Conservation (phyloP, 257 asterid species). For the Solanum medicagineum region DNA sequence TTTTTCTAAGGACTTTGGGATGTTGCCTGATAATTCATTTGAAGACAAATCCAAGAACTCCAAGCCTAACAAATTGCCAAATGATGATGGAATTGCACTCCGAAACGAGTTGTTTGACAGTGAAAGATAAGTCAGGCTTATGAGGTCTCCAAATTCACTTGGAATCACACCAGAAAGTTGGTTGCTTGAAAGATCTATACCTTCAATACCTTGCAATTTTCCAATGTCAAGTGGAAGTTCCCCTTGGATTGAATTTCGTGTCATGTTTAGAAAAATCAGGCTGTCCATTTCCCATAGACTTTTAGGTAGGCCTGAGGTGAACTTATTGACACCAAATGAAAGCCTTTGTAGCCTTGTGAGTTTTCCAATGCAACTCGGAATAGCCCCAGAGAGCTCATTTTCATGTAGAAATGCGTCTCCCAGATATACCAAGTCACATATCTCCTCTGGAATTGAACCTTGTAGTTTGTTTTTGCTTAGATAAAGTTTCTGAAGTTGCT, state of each 20-base stretch:
- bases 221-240: slow-evolving; percentile 19
- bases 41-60: neutral
- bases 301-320: slow-evolving; percentile 21
- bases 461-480: slow-evolving; percentile 11
- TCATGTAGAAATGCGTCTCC: slow-evolving; percentile 11
- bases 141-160: slow-evolving; percentile 13
- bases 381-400: slow-evolving; percentile 15
- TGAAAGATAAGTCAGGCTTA: slow-evolving; percentile 7
- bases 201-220: slow-evolving; percentile 4
- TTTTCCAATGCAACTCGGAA: slow-evolving; percentile 23
- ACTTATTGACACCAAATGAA: slow-evolving; percentile 14
- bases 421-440: slow-evolving; percentile 12
- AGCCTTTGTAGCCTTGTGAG: slow-evolving; percentile 12
- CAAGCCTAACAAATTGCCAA: slow-evolving; percentile 10
- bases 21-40: slow-evolving; percentile 15
- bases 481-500: slow-evolving; percentile 9
- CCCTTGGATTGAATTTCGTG: slow-evolving; percentile 21
- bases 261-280: slow-evolving; percentile 14
- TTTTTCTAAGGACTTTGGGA: slow-evolving; percentile 14
- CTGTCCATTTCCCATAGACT: slow-evolving; percentile 18
- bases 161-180: slow-evolving; percentile 18
- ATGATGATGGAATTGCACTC: slow-evolving; percentile 27
- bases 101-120: slow-evolving; percentile 20
- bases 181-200: slow-evolving; percentile 21
- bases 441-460: slow-evolving; percentile 15